Conservation (phyloP, 2,329 filamentous ascomycete genomes). For the Lecanosticta acicola region DNA sequence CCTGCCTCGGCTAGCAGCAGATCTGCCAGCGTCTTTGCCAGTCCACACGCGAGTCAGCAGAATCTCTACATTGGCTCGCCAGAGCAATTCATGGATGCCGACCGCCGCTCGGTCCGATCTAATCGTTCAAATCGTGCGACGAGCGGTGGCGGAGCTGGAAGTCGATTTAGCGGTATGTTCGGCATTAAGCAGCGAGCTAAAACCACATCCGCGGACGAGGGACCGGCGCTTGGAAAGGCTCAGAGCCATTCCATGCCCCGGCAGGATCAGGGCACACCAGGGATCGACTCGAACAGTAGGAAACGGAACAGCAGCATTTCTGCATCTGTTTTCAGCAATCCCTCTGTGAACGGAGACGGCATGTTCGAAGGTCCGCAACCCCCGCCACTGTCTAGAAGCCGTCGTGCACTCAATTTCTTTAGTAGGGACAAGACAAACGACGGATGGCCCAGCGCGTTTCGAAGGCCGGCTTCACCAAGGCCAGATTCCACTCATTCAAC, state of each 20-base stretch:
- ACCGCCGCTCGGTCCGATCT: constrained; percentile 44
- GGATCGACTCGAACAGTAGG: constrained; percentile 27
- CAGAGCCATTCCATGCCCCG: constrained; percentile 75
- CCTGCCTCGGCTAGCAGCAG: constrained; percentile 40
- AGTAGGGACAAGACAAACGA: constrained; percentile 40
- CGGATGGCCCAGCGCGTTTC: constrained; percentile 37
- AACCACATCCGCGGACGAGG: constrained; percentile 56
- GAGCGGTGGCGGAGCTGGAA: constrained; percentile 33
- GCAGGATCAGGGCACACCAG: constrained; percentile 40
- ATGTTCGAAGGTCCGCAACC: constrained; percentile 16
- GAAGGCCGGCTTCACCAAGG: constrained; percentile 49
- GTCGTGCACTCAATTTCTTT: constrained; percentile 45
- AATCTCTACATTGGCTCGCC: constrained; percentile 40
- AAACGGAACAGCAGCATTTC: constrained; percentile 51
- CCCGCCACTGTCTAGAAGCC: constrained; percentile 31
- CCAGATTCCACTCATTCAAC: constrained; percentile 48
- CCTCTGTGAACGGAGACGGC: constrained; percentile 31
- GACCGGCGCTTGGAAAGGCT: constrained; percentile 54
- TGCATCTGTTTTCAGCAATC: constrained; percentile 41
- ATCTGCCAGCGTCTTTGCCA: constrained; percentile 44
- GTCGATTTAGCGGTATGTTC: constrained; percentile 50
- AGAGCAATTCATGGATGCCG: constrained; percentile 40
- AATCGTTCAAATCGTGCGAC: constrained; percentile 47
- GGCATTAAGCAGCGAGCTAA: constrained; percentile 58
- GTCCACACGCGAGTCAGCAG: constrained; percentile 42